A percentile compares a stretch with the other conserved stretches of the same genome.
phyloP scores from a whole-genome alignment of 2,329 filamentous ascomycete species.

The Hymenoscyphus infarciens region DNA sequence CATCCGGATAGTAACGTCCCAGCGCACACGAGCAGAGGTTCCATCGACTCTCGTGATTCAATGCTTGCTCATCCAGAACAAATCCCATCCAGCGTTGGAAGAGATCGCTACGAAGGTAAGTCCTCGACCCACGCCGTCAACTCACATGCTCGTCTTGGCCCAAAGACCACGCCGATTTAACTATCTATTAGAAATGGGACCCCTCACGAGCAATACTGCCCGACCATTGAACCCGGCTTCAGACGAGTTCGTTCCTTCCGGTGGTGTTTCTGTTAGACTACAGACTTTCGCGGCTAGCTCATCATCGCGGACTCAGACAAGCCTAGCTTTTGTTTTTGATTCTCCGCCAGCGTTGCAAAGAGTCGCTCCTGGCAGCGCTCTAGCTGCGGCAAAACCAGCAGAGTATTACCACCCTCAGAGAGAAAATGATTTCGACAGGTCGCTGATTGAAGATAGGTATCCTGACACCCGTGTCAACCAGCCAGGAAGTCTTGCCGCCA shows the following conservation, averaged over 20 bases:
- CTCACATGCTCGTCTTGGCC: not conserved
- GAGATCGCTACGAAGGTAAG: too few species aligned
- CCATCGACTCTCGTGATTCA: not conserved
- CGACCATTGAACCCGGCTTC: not conserved
- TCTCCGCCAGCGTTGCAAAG: not conserved
- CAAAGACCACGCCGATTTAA: not conserved
- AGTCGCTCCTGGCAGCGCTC: not conserved
- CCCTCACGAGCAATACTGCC: not conserved
- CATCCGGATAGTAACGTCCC: too few species aligned
- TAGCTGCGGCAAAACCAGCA: not conserved
- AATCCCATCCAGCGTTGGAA: not conserved
- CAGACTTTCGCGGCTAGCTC: not conserved
- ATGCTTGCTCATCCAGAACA: not conserved
- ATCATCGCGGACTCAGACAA: not conserved
- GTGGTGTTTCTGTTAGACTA: not conserved
- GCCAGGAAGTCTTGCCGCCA: not conserved
- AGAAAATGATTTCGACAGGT: not conserved
- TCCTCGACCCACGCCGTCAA: not conserved
- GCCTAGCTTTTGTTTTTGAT: not conserved
- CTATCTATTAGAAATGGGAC: not conserved
- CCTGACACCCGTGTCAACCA: not conserved
- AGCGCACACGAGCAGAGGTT: too few species aligned
- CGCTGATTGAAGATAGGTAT: not conserved
- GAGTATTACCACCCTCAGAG: not conserved
- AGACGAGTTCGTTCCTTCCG: not conserved